Percentiles rank a stretch among this genome's conserved stretches.
phyloP scores from a whole-genome alignment of 2,329 filamentous ascomycete genomes.

The Fusarium globosum region DNA sequence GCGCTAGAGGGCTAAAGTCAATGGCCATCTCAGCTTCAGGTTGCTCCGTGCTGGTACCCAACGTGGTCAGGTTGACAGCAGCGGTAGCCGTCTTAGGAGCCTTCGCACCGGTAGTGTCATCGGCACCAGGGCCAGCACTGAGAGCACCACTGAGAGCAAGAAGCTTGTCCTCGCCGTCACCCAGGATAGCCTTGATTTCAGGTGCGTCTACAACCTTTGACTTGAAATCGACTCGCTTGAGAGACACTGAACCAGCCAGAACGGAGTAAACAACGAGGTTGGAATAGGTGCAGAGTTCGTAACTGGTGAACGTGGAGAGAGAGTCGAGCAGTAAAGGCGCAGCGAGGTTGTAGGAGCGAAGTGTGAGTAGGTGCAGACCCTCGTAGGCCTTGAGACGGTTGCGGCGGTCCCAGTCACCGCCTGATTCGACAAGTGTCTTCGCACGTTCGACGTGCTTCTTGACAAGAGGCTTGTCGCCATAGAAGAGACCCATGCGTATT shows the following conservation, averaged over 20 bases:
- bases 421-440: conserved; percentile 89
- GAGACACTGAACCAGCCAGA: conserved; percentile 89
- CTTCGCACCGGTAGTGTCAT: conserved; percentile 77
- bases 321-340: conserved; percentile 96
- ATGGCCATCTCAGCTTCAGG: conserved; percentile 83
- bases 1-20: conserved; percentile 89
- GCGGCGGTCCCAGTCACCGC: conserved; percentile 97
- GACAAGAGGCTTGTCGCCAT: conserved; percentile 89
- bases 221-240: conserved; percentile 99
- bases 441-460: conserved; percentile 95
- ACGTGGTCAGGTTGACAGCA: conserved; percentile 87
- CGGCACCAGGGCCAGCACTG: conserved; percentile 83
- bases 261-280: conserved; percentile 95
- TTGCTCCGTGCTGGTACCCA: conserved; percentile 77
- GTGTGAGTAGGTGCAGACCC: conserved; percentile 90
- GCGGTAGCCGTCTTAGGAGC: conserved; percentile 65
- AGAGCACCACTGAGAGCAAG: conserved; percentile 82
- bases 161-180: conserved; percentile 88
- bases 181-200: conserved; percentile 97
- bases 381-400: conserved; percentile 99
- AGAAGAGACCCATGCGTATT: conserved; percentile 95
- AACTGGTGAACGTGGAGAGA: conserved; percentile 97
- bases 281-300: conserved; percentile 97
- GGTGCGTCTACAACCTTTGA: conserved; percentile 98
- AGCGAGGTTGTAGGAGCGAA: conserved; percentile 88